Base-by-base conservation (phyloP, 306 rosid genomes). In the Fagus sylvatica region DNA sequence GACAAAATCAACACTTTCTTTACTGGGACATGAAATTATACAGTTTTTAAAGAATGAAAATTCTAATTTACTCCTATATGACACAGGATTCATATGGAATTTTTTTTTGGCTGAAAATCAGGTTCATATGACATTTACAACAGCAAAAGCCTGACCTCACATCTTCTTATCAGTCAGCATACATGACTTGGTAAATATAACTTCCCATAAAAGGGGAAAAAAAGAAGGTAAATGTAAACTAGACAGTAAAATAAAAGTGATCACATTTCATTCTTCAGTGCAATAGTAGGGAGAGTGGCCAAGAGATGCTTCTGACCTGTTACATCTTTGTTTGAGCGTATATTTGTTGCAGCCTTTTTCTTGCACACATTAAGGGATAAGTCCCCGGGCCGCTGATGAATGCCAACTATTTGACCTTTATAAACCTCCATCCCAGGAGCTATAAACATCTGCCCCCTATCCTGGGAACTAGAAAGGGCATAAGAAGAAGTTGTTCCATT, bases 301-400 rank as follows among this genome's bases (percentile, higher is more conserved):
- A 22, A 74, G 22, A 80, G 72, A 49, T 71, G 37, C 37, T 85
- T 81, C 86, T 88, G 71, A 92, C 99, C 99, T 83, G 99, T 73
- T 80, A 70, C 83, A 80, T 95, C 99, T 88, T 95, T 95, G 88
- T 95, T 95, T 75, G 99, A 95, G 28, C 99, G 98, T 16, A 95
- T 49, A 76, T 95, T 95, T 37, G 99, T 95, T 41, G 99, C 99
- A 59, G 99, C 99, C 77, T 95, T 95, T 84, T 88, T 95, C 89
- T 95, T 95, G 88, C 99, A 95, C 62, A 95, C 98, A 48, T 95
- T 95, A 77, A 95, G 94, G 36, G 93, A 56, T 78, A 95, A 86
- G 85, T 95, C 99, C 62, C 99, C 98, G 46, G 96, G 86, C 53
- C 99, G 91, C 88, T 95, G 99, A 87, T 95, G 99, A 79, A 95